Evolutionary conservation across 805 yeast genomes (phyloP), one percentile per base, ranked within the genome.

Genomic region (Ascoidea rubescens): DNA sequence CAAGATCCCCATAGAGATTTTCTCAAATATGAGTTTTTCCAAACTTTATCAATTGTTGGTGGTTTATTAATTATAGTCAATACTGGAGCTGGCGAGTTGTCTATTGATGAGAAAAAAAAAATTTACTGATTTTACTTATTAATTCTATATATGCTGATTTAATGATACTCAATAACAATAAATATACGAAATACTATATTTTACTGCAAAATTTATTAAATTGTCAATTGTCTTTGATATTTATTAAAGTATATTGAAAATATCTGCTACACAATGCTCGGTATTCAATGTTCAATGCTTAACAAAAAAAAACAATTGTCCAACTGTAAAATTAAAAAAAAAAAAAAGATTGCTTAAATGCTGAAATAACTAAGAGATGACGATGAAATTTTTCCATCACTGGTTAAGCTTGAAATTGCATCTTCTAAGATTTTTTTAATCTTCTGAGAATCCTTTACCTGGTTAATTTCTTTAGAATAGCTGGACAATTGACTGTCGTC

Each of bases 41-140:
- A 93, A 71, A 88, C 96, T 45, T 74, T 91, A 64, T 84, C 95
- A 53, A 91, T 91, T 64, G 90, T 91, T 50, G 99, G 99, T 53
- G 99, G 98, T 1, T 77, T 91, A 56, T 70, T 91, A 56, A 72
- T 93, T 58, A 87, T 93, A 55, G 96, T 87, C 54, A 88, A 86
- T 69, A 87, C 96, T 4, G 99, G 99, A 56, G 98, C 98, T 33
- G 99, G 99, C 50, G 90, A 86, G 60, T 74, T 91, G 57, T 86
- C 96, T 31, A 71, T 91, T 54, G 99, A 91, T 64, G 97, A 89
- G 67, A 91, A 93, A 83, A 90, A 91, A 74, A 91, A 91, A 74
- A 82, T 87, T 54, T 87, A 85, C 65, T 88, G 70, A 65, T 37
- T 37, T 37, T 37, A 10, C 43, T 10, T 10, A 3, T 21, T 21